Evolutionary conservation across 257 asterid genomes (phyloP).

Genomic region (Nemophila menziesii): DNA sequence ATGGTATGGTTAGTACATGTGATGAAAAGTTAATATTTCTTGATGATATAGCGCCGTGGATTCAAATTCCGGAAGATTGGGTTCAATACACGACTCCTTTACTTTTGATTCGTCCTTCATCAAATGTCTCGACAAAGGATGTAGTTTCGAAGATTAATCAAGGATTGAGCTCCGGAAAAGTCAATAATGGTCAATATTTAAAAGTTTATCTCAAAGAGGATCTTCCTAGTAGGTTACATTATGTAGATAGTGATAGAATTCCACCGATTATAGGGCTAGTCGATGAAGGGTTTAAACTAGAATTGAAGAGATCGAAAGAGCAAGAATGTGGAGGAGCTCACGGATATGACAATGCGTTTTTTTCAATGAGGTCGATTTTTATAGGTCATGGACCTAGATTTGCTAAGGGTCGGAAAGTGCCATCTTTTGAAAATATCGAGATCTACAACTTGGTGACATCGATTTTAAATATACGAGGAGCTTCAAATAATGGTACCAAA

Average conservation of each 20-base stretch:
- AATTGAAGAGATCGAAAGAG: slow-evolving; percentile 5
- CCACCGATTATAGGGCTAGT: slow-evolving; percentile 13
- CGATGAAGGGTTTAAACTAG: slow-evolving; percentile 15
- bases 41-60: slow-evolving; percentile 21
- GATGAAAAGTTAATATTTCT: slow-evolving; percentile 40
- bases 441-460: slow-evolving; percentile 7
- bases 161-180: slow-evolving; percentile 44
- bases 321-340: slow-evolving; percentile 10
- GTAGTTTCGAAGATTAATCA: slow-evolving; percentile 50
- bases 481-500: slow-evolving; percentile 2
- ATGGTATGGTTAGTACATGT: slow-evolving; percentile 54
- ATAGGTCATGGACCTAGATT: slow-evolving; percentile 9
- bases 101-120: slow-evolving; percentile 46
- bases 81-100: slow-evolving; percentile 47
- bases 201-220: slow-evolving; percentile 5
- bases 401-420: slow-evolving; percentile 2
- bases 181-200: not conserved
- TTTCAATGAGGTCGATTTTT: slow-evolving; percentile 8
- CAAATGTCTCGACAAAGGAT: slow-evolving; percentile 21
- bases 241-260: slow-evolving; percentile 11
- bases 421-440: slow-evolving; percentile 4
- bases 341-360: slow-evolving; percentile 7
- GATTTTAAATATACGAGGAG: slow-evolving; percentile 2
- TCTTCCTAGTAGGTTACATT: slow-evolving; percentile 14
- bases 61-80: slow-evolving; percentile 20